phyloP scores from a whole-genome alignment of 1,284 basidiomycete genomes.

The Ustilago lituana region DNA sequence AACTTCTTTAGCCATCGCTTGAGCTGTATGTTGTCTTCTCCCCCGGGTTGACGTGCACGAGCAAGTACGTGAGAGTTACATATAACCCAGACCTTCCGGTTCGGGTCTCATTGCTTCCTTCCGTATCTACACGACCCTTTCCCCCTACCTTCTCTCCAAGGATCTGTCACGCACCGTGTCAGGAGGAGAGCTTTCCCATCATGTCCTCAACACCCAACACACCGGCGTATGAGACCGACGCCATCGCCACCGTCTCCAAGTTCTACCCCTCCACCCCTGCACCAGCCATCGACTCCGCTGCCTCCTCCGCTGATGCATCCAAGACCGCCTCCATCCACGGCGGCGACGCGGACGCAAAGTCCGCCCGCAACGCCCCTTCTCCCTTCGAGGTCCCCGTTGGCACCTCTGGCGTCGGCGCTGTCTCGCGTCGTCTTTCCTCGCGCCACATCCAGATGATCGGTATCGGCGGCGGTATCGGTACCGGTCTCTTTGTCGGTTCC shows the following conservation, averaged over 20 bases:
- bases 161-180: conserved; percentile 20
- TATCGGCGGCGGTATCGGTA: conserved; percentile 61
- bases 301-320: conserved; percentile 18
- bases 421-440: conserved; percentile 35
- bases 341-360: conserved; percentile 25
- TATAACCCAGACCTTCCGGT: conserved; percentile 4
- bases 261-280: too few species aligned
- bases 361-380: conserved; percentile 12
- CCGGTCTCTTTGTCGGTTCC: conserved; percentile 60
- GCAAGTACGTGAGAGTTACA: not conserved
- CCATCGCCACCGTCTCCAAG: conserved; percentile 36
- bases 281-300: not conserved
- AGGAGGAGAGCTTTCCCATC: conserved; percentile 22
- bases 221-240: conserved; percentile 36
- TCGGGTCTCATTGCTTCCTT: not conserved
- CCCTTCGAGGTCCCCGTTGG: conserved; percentile 44
- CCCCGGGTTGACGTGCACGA: too few species aligned
- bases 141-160: conserved; percentile 10
- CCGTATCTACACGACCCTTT: not conserved
- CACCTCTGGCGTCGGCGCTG: conserved; percentile 32
- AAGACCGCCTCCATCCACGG: conserved; percentile 21
- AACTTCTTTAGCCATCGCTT: too few species aligned
- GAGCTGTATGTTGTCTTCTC: too few species aligned
- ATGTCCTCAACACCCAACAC: conserved; percentile 19
- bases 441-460: conserved; percentile 59